These are phyloP conservation scores for Tylopilus subfusipes DNA, from an alignment of 768 basidiomycete species.

Conservation along the genomic window DNA sequence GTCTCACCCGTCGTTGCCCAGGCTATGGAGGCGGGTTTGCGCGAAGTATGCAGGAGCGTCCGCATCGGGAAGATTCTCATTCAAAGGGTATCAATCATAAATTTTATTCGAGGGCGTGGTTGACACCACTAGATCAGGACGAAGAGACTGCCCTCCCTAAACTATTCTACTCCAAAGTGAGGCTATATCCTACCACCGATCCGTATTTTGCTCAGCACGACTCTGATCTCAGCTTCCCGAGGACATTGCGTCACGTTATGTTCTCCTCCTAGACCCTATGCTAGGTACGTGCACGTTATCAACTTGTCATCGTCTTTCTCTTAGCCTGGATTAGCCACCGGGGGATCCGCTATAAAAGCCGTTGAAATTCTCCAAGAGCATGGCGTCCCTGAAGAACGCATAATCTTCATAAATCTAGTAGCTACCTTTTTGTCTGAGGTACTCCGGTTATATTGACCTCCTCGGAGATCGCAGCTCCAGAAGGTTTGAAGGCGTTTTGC, in stretches of 20 bases:
- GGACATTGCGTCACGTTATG: constrained; percentile 88
- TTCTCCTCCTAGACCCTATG: constrained; percentile 96
- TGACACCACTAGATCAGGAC: constrained; percentile 50
- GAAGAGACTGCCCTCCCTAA: constrained; percentile 93
- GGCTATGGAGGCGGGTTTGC: constrained; percentile 97
- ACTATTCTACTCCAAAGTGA: constrained; percentile 84
- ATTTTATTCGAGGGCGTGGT: background rate
- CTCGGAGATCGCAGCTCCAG: constrained; percentile 78
- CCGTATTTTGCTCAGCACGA: background rate
- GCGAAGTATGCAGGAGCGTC: constrained; percentile 92
- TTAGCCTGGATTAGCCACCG: constrained; percentile 58
- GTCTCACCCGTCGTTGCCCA: constrained; percentile 26
- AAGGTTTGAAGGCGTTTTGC: constrained; percentile 83
- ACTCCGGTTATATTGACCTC: background rate
- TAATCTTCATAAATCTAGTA: constrained; percentile 92
- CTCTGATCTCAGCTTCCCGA: constrained; percentile 65
- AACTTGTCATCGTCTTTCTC: background rate
- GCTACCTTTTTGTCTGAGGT: background rate
- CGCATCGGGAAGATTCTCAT: constrained; percentile 98
- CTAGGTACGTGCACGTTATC: constrained; percentile 54
- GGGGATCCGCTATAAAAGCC: constrained; percentile 97
- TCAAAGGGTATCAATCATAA: constrained; percentile 64
- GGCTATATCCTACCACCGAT: background rate
- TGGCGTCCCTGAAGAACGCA: constrained; percentile 90
- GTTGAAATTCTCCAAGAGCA: constrained; percentile 91